Base-by-base conservation (phyloP, 176 grass and related monocot species). In the Oryza meridionalis region DNA sequence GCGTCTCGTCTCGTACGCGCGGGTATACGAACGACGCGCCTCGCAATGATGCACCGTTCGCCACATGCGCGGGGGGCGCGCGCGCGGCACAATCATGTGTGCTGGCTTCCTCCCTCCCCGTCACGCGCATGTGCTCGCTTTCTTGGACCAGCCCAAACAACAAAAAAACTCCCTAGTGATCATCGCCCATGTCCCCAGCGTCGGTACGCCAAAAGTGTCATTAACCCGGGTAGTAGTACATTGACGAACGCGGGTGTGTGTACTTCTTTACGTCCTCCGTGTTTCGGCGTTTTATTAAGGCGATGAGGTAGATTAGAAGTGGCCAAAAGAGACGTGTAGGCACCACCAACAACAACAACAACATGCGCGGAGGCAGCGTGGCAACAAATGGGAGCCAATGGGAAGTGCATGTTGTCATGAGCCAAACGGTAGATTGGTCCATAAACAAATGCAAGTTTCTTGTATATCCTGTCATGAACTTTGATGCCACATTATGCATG, bases 61-160 rank as follows among this genome's bases (percentile, higher is more conserved):
- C 66, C 88, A 77, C 83, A 86, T 49, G 72, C 78, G 66, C 88
- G 1, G 2, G 6, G 42, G 6, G 42, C 6, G 42, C 7, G 53
- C 78, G 44, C 7, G 53, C 78, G 44, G 78, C 88, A 58, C 79
- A 68, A 90, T 78, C 78, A 90, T 90, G 11, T 45, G 19, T 32
- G 11, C 47, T 27, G 58, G 77, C 85, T 58, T 81, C 77, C 84
- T 78, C 19, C 77, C 84, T 78, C 19, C 31, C 37, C 65, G 43
- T 76, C 78, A 76, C 73, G 82, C 78, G 19, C 83, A 86, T 82
- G 88, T 90, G 73, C 59, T 72, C 67, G 21, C 88, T 90, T 90
- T 90, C 61, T 61, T 74, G 78, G 59, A 82, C 74, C n/a, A 14
- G 35, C 6, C 17, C 12, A 44, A 1, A 6, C 31, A 67, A 26